Evolutionary conservation across 2,329 filamentous ascomycete species (phyloP), one percentile per base, ranked within the genome.

Genomic region (Aspergillus amoenus): DNA sequence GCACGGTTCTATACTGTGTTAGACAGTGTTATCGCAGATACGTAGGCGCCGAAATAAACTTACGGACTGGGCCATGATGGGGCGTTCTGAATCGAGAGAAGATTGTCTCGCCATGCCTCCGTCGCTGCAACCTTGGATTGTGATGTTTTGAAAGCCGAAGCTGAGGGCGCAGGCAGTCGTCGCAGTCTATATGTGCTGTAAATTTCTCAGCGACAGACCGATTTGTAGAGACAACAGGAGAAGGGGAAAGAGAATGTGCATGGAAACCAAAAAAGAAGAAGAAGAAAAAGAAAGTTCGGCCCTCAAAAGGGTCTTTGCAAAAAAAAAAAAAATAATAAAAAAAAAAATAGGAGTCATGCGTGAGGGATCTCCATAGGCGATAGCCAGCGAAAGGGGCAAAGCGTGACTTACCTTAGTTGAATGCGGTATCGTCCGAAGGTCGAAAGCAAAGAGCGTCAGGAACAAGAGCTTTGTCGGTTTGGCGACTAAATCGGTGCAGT

Each of bases 41-140:
- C 12, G 4, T 18, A 18, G 18, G 7, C 30, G 32, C 22, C 9
- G 51, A 55, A 58, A 49, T 48, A 51, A 51, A 61, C 70, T 60
- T 78, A 84, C 81, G 58, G 78, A 81, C 45, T 78, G 77, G 44
- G 79, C 75, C 79, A 84, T 82, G 59, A 84, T 84, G 49, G 81
- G 81, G 54, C 81, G 73, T 64, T 81, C 78, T 40, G 81, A 84
- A 52, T 84, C 81, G 12, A 82, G 69, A 52, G 81, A 83, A 32
- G 67, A 65, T 48, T 74, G 73, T 60, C 74, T 71, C 52, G 73
- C 67, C 73, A 76, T 75, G 32, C 55, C 55, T 37, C 34, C 39
- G 52, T 18, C 18, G 15, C 13, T 27, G 21, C 34, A 42, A 51
- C 5, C 17, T 21, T 34, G n/a, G 17, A 34, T 21, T 47, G 27